phyloP scores from a whole-genome alignment of 2,329 filamentous ascomycete genomes.

The Nannizzia gypsea region DNA sequence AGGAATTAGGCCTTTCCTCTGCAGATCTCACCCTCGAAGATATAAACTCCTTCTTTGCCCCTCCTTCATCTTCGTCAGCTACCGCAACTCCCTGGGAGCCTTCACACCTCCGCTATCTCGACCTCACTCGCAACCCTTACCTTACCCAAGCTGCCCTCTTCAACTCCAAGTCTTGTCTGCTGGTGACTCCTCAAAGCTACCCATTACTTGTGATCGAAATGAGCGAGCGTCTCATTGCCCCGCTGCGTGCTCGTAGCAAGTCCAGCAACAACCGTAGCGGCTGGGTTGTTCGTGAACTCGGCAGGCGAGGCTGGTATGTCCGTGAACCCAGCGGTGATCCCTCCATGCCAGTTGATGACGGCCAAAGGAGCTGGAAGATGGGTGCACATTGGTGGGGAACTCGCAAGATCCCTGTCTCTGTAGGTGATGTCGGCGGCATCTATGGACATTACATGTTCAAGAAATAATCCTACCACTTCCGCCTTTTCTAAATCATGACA shows the following conservation, averaged over 20 bases:
- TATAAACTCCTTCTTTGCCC: slow-evolving; percentile 49
- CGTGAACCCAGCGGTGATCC: slow-evolving; percentile 29
- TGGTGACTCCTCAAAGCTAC: slow-evolving; percentile 49
- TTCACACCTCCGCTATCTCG: slow-evolving; percentile 60
- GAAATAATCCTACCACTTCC: slow-evolving; percentile 25
- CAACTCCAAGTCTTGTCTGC: slow-evolving; percentile 41
- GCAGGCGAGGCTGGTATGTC: slow-evolving; percentile 58
- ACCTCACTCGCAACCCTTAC: slow-evolving; percentile 57
- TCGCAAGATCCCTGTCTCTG: slow-evolving; percentile 51
- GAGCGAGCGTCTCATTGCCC: slow-evolving; percentile 53
- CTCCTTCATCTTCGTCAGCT: slow-evolving; percentile 25
- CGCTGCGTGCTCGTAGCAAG: slow-evolving; percentile 49
- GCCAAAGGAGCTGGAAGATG: slow-evolving; percentile 64
- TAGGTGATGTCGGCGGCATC: slow-evolving; percentile 46
- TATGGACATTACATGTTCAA: slow-evolving; percentile 52
- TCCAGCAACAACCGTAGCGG: slow-evolving; percentile 46
- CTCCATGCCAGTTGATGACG: slow-evolving; percentile 39
- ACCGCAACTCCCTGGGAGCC: slow-evolving; percentile 40
- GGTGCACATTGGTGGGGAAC: slow-evolving; percentile 75
- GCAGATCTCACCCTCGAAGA: slow-evolving; percentile 52
- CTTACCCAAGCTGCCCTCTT: slow-evolving; percentile 48
- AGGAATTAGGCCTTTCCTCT: slow-evolving; percentile 63
- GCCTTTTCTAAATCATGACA: background rate
- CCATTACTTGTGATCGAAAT: slow-evolving; percentile 70
- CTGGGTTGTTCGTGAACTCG: slow-evolving; percentile 58